Conservation (phyloP, 2,329 filamentous ascomycete genomes). For the Cercospora janseana region DNA sequence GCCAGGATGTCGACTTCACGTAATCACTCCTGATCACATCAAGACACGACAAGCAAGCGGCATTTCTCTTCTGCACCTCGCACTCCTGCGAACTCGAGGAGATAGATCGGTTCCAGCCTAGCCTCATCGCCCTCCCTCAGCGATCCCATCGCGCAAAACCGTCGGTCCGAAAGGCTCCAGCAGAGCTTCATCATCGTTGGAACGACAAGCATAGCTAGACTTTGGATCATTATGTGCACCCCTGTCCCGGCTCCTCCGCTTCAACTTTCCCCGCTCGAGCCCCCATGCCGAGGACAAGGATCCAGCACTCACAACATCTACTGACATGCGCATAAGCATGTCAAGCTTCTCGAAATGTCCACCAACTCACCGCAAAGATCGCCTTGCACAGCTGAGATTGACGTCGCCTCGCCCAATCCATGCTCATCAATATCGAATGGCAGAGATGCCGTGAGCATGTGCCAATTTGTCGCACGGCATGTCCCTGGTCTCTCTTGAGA, state of each 20-base stretch:
- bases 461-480: neutral
- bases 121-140: no score
- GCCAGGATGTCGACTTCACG: no score
- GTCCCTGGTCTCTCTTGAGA: neutral
- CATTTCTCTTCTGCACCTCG: no score
- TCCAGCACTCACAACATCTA: neutral
- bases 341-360: conserved; percentile 3
- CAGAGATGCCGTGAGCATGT: neutral
- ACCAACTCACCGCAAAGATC: conserved; percentile 1
- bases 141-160: no score
- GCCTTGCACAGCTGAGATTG: neutral
- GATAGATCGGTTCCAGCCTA: no score
- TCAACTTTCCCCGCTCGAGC: conserved; percentile 1
- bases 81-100: no score
- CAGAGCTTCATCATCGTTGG: no score
- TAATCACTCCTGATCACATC: no score
- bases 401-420: neutral
- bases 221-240: no score
- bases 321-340: conserved; percentile 1
- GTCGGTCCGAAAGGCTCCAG: no score
- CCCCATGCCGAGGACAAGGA: neutral
- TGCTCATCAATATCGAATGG: neutral
- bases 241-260: neutral
- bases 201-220: no score
- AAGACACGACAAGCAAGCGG: no score